Conservation (phyloP, 2,329 filamentous ascomycete genomes). For the Paracamarosporium sp. region DNA sequence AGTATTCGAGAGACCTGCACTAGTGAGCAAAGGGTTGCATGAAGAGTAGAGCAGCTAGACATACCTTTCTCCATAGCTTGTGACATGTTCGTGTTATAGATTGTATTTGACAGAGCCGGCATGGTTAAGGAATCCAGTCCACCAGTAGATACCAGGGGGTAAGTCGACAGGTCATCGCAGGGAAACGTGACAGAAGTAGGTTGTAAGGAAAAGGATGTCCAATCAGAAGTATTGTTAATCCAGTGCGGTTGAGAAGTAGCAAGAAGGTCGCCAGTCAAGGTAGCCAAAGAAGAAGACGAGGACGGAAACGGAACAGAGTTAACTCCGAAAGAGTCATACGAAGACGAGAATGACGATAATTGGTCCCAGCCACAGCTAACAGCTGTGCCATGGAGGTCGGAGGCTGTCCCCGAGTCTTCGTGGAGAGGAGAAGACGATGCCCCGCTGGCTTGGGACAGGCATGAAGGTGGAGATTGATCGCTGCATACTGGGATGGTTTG, state of each 20-base stretch:
- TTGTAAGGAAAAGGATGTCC: conserved; percentile 31
- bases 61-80: conserved; percentile 36
- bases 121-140: conserved; percentile 24
- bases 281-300: conserved; percentile 29
- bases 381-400: conserved; percentile 32
- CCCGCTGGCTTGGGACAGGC: conserved; percentile 25
- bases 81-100: conserved; percentile 25
- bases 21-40: conserved; percentile 15
- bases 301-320: conserved; percentile 28
- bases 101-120: conserved; percentile 19
- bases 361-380: conserved; percentile 36
- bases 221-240: conserved; percentile 29
- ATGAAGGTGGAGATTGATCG: conserved; percentile 28
- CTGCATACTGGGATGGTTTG: conserved; percentile 41
- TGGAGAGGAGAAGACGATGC: conserved; percentile 34
- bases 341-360: conserved; percentile 30
- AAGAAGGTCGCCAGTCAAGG: conserved; percentile 24
- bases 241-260: conserved; percentile 22
- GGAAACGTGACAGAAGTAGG: conserved; percentile 25
- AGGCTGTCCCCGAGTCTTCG: conserved; percentile 23
- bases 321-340: conserved; percentile 24
- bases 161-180: conserved; percentile 26
- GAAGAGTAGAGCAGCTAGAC: not conserved
- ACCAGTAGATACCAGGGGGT: conserved; percentile 21
- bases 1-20: conserved; percentile 31